Percentiles rank a stretch among this genome's conserved stretches.
Conservation (phyloP, 441 rosid species). For the Omphalea diandra region DNA sequence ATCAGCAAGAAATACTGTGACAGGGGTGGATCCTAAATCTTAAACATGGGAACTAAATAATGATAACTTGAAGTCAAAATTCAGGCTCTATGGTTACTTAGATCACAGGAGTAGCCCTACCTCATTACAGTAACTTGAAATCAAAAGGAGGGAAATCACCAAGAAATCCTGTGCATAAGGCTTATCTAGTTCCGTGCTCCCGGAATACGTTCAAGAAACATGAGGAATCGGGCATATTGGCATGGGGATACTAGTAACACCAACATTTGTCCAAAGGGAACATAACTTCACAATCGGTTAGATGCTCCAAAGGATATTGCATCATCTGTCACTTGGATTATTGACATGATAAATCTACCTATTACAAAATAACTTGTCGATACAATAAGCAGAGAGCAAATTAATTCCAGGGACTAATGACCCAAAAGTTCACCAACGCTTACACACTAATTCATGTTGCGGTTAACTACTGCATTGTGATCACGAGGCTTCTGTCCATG, state of each 20-base stretch:
- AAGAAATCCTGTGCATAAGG: background rate
- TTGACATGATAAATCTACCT: background rate
- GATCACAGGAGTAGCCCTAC: background rate
- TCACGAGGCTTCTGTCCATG: slow-evolving; percentile 57
- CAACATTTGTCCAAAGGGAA: background rate
- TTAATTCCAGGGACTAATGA: background rate
- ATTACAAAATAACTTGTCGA: background rate
- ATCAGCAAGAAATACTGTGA: background rate
- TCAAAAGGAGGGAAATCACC: too few relatives aligned
- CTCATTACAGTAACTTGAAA: background rate
- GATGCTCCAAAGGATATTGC: background rate
- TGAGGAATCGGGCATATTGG: too few relatives aligned
- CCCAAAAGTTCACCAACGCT: background rate
- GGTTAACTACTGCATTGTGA: slow-evolving; percentile 52
- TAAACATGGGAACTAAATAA: background rate
- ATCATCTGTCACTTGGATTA: background rate
- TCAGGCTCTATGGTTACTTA: background rate
- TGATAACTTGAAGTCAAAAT: background rate
- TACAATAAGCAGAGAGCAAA: background rate
- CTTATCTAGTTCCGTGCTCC: background rate
- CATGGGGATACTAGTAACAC: background rate
- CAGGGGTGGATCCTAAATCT: background rate
- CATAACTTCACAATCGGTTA: background rate
- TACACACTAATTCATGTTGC: background rate
- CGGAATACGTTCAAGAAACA: too few relatives aligned